These are phyloP conservation scores for Wallacemonas sp. DNA, from an alignment of 208 protist species.

Conservation along the genomic window DNA sequence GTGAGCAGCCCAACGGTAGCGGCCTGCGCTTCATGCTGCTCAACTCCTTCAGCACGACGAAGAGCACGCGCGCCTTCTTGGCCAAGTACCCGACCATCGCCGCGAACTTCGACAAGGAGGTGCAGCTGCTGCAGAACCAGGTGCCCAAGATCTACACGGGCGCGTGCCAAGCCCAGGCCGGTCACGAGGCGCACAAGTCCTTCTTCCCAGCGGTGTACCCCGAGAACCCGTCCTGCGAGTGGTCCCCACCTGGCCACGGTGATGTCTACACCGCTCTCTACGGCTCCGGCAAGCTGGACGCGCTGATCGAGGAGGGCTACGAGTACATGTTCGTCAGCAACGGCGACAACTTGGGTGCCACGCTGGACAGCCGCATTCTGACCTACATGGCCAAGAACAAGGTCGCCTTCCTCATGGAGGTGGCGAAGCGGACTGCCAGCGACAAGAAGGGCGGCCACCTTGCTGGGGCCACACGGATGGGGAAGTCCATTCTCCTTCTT, in stretches of 20 bases:
- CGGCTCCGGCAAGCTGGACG: conserved; percentile 87
- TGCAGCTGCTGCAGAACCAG: conserved; percentile 86
- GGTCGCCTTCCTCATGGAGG: conserved; percentile 93
- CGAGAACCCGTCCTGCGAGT: conserved; percentile 64
- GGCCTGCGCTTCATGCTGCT: conserved; percentile 97
- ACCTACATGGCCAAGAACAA: conserved; percentile 77
- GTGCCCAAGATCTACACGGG: conserved; percentile 75
- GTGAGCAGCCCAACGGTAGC: conserved; percentile 69
- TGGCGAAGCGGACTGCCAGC: conserved; percentile 85
- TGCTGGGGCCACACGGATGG: conserved; percentile 25
- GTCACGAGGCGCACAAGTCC: conserved; percentile 30
- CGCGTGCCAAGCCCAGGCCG: conserved; percentile 28
- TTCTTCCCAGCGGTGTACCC: conserved; percentile 54
- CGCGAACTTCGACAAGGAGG: conserved; percentile 55
- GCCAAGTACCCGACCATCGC: conserved; percentile 48
- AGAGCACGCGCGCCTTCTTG: conserved; percentile 86
- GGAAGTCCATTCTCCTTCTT: conserved; percentile 61
- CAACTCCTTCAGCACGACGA: conserved; percentile 98
- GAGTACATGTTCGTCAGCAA: conserved; percentile 99
- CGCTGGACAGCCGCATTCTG: conserved; percentile 85
- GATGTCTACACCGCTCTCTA: conserved; percentile 97
- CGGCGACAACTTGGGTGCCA: conserved; percentile 98
- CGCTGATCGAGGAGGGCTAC: conserved; percentile 86
- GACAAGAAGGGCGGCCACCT: conserved; percentile 95
- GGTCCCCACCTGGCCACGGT: conserved; percentile 99